Conservation (phyloP, 768 basidiomycete species). For the Podaxis sp. region DNA sequence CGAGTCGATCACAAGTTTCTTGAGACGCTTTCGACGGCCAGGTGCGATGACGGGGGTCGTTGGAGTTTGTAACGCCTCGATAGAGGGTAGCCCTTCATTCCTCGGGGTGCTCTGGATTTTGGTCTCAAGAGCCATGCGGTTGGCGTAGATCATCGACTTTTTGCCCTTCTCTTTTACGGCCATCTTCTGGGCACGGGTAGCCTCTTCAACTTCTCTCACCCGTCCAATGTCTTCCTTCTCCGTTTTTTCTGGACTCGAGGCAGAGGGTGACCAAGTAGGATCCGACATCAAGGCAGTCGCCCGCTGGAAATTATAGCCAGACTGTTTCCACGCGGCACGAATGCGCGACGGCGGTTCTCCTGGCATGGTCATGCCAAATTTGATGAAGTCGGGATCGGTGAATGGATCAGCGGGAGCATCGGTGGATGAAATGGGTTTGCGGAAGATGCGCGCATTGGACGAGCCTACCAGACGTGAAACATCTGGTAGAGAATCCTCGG, state of each 20-base stretch:
- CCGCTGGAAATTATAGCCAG: slow-evolving; percentile 57
- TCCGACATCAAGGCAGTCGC: slow-evolving; percentile 63
- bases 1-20: slow-evolving; percentile 63
- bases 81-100: slow-evolving; percentile 9
- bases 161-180: slow-evolving; percentile 75
- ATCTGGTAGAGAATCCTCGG: slow-evolving; percentile 69
- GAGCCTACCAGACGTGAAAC: slow-evolving; percentile 40
- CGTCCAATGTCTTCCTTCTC: slow-evolving; percentile 50
- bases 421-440: slow-evolving; percentile 37
- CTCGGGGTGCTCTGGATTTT: slow-evolving; percentile 25
- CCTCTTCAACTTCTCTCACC: slow-evolving; percentile 73
- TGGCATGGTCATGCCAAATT: slow-evolving; percentile 66
- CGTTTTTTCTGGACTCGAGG: slow-evolving; percentile 25
- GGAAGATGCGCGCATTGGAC: slow-evolving; percentile 55
- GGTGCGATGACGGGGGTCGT: slow-evolving; percentile 39
- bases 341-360: slow-evolving; percentile 43
- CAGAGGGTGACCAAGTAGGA: slow-evolving; percentile 49
- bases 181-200: slow-evolving; percentile 62
- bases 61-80: slow-evolving; percentile 37
- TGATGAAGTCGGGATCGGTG: slow-evolving; percentile 45
- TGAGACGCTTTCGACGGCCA: slow-evolving; percentile 51
- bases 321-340: slow-evolving; percentile 67
- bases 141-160: slow-evolving; percentile 81
- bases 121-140: slow-evolving; percentile 52
- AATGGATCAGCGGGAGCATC: slow-evolving; percentile 28